A percentile compares a stretch with the other conserved stretches of the same genome.
These are phyloP conservation scores for Ramularia collo-cygni DNA, from an alignment of 2,329 filamentous ascomycete species.

Conservation along the genomic window DNA sequence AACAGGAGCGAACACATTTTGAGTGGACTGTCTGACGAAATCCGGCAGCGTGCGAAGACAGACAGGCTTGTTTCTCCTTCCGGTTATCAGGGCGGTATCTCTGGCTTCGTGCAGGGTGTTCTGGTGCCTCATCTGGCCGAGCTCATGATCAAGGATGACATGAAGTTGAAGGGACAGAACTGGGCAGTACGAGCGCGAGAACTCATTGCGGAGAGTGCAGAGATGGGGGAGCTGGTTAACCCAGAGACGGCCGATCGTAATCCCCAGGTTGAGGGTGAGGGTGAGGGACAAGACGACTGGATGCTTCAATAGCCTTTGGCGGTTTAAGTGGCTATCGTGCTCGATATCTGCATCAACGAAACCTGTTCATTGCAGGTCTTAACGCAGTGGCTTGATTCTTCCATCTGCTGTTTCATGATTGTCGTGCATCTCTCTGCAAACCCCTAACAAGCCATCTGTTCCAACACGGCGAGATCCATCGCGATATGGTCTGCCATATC, in stretches of 20 bases:
- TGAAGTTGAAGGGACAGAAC: slow-evolving; percentile 16
- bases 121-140: slow-evolving; percentile 33
- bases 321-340: too few species aligned
- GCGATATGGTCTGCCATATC: too few species aligned
- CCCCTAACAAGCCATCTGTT: too few species aligned
- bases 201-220: slow-evolving; percentile 26
- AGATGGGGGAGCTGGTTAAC: slow-evolving; percentile 28
- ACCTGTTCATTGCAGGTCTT: too few species aligned
- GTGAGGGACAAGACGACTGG: slow-evolving; percentile 12
- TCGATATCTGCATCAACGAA: too few species aligned
- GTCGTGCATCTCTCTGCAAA: too few species aligned
- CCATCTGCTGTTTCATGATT: too few species aligned
- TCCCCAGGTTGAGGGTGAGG: slow-evolving; percentile 8
- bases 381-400: too few species aligned
- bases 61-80: slow-evolving; percentile 27
- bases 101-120: slow-evolving; percentile 31
- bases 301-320: too few species aligned
- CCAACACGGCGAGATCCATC: too few species aligned
- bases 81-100: slow-evolving; percentile 29
- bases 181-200: slow-evolving; percentile 17
- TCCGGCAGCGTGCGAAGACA: slow-evolving; percentile 23
- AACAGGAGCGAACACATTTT: slow-evolving; percentile 29
- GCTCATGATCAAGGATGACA: slow-evolving; percentile 30
- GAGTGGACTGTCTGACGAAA: slow-evolving; percentile 19
- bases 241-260: slow-evolving; percentile 25